A percentile compares a stretch with the other conserved stretches of the same genome.
phyloP scores from a whole-genome alignment of 2,329 filamentous ascomycete genomes.

The Teratosphaeria zuluensis region DNA sequence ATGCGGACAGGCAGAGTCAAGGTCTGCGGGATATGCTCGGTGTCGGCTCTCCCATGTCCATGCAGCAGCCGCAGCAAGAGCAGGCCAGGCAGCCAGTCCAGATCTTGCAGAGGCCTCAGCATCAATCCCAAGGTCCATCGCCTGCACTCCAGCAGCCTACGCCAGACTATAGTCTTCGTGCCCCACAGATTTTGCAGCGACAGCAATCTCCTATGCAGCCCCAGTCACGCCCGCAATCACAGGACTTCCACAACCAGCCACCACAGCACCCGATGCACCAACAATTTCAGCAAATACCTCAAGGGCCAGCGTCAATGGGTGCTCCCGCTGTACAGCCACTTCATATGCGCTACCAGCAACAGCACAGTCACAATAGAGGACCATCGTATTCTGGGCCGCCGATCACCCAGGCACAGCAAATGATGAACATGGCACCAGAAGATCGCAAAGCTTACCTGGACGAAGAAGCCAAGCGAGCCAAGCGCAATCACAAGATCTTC shows the following conservation, averaged over 20 bases:
- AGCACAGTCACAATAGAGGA: constrained; percentile 28
- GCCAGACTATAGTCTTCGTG: constrained; percentile 32
- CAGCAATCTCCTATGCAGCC: constrained; percentile 16
- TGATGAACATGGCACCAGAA: constrained; percentile 69
- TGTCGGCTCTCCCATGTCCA: constrained; percentile 13
- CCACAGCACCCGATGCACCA: constrained; percentile 16
- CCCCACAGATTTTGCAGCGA: constrained; percentile 31
- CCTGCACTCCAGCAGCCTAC: constrained; percentile 26
- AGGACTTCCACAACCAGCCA: constrained; percentile 17
- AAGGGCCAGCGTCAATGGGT: constrained; percentile 11
- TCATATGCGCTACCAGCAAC: constrained; percentile 23
- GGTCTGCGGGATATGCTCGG: constrained; percentile 27
- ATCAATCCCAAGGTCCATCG: constrained; percentile 17
- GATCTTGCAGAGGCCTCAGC: constrained; percentile 41
- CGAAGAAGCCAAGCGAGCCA: constrained; percentile 88
- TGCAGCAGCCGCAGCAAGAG: constrained; percentile 17
- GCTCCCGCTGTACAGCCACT: constrained; percentile 25
- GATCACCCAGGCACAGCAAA: constrained; percentile 60
- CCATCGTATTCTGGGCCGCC: constrained; percentile 43
- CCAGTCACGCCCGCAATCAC: constrained; percentile 8
- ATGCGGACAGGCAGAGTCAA: constrained; percentile 19
- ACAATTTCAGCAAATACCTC: constrained; percentile 8
- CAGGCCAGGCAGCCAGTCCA: constrained; percentile 33
- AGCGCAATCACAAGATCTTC: constrained; percentile 97
- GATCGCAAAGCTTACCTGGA: constrained; percentile 76